Percentiles rank a stretch among this genome's conserved stretches.
These are phyloP conservation scores for Tinospora cordifolia DNA, from an alignment of 164 flowering plant species.

Conservation along the genomic window DNA sequence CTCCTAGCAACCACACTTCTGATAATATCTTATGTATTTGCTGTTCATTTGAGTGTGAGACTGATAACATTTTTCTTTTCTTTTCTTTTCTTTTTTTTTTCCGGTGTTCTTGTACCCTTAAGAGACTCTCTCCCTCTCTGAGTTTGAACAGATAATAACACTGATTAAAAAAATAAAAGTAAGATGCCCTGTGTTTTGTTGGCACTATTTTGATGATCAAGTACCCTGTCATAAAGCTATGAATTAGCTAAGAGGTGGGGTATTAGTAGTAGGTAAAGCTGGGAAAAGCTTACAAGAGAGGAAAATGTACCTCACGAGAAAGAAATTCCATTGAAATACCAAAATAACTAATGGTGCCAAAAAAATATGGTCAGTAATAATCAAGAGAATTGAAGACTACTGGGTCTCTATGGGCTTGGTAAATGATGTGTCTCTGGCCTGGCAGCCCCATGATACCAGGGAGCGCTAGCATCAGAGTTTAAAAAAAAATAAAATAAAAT, in stretches of 20 bases:
- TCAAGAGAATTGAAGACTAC: neutral
- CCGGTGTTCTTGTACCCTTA: neutral
- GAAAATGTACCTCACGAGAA: neutral
- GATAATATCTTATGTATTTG: too few relatives aligned
- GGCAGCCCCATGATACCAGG: neutral
- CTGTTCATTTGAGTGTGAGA: too few relatives aligned
- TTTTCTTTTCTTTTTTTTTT: too few relatives aligned
- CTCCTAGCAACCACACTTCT: too few relatives aligned
- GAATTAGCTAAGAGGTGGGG: neutral
- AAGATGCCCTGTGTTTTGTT: slow-evolving; percentile 1
- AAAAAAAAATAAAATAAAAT: too few relatives aligned
- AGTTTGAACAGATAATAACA: neutral
- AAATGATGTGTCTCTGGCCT: neutral
- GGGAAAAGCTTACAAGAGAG: neutral
- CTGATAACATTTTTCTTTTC: neutral
- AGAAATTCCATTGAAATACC: neutral
- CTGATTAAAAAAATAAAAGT: neutral
- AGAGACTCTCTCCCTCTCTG: neutral
- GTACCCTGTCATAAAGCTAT: neutral
- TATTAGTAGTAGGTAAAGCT: neutral
- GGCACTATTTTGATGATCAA: neutral
- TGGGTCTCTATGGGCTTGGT: neutral
- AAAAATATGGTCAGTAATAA: neutral
- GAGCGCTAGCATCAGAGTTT: too few relatives aligned
- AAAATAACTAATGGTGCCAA: neutral